Conservation (phyloP, 2,329 filamentous ascomycete species). For the Exophiala lecanii-corni region DNA sequence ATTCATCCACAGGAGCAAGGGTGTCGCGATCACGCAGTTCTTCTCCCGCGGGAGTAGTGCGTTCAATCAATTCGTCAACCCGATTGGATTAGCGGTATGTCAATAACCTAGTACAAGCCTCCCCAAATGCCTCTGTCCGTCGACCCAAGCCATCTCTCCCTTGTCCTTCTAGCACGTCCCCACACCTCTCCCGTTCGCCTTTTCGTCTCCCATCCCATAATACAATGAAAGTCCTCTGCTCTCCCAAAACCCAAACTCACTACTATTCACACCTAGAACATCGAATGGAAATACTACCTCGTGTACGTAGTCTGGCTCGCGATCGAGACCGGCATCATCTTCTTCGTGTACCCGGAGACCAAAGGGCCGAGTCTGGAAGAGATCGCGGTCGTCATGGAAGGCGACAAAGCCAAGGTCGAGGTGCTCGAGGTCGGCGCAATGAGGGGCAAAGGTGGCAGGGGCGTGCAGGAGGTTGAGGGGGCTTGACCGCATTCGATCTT, state of each 20-base stretch:
- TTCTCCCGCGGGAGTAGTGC: conserved; percentile 13
- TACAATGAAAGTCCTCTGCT: too few species aligned
- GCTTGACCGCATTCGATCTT: conserved; percentile 12
- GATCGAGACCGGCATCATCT: conserved; percentile 22
- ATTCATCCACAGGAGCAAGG: conserved; percentile 46
- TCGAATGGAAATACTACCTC: conserved; percentile 37
- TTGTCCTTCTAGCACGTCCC: too few species aligned
- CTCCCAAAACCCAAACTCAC: too few species aligned
- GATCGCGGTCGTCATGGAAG: conserved; percentile 25
- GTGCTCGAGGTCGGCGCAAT: conserved; percentile 15
- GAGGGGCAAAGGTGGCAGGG: conserved; percentile 8
- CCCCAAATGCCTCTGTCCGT: too few species aligned
- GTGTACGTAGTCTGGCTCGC: conserved; percentile 31
- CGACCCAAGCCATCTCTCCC: too few species aligned
- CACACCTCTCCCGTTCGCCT: too few species aligned
- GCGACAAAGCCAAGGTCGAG: conserved; percentile 17
- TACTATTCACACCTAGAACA: conserved; percentile 27
- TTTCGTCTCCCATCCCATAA: too few species aligned
- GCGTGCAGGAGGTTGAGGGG: conserved; percentile 15
- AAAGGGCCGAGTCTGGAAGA: conserved; percentile 29
- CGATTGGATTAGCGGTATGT: conserved; percentile 25
- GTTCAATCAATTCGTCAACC: conserved; percentile 20
- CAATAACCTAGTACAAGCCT: too few species aligned
- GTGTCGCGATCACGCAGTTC: conserved; percentile 25
- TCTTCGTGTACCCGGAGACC: conserved; percentile 29